Base-by-base conservation (phyloP, 495 filamentous ascomycete species). In the Lasiosphaeriaceae sp. region DNA sequence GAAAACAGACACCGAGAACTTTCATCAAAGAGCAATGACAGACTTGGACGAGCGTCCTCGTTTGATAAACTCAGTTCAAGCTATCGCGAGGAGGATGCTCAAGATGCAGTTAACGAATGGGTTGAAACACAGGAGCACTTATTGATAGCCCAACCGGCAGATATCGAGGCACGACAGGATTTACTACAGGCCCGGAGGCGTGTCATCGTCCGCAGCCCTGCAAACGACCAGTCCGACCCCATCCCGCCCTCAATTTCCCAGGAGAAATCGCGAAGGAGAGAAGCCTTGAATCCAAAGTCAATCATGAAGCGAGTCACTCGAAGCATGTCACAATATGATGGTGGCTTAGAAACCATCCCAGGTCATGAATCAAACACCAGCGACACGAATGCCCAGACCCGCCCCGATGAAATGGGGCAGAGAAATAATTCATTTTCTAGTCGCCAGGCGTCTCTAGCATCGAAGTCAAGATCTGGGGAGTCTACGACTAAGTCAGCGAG, bases 161-260 rank as follows among this genome's bases (percentile, higher is more conserved):
- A 31, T 31, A 31, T 31, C 26, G 26, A 31, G 16, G 23, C 22
- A 24, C 3, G 22, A 2, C 49, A 29, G 47, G n/a, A 2, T 31
- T 24, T 17, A 19, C 34, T 60, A 35, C 48, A 56, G 29, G 49
- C 50, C 19, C 55, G 54, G 9, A 66, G 74, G 41, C 73, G 73
- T 39, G 74, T 76, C 2, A 51, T 66, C 8, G 69, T 78, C 14
- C 64, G 66, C 56, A 74, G 70, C 21, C 75, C 75, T 2, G 62
- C 50, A 39, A 58, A 56, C n/a, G 55, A 63, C 1, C 64, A 70
- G 19, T 26, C 45, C 12, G 45, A 31, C 11, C 60, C 61, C n/a
- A 58, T 34, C 11, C 66, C 71, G 0, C 56, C 67, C 45, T 73
- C 74, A 3, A 48, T 77, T 29, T 63, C 69, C 43, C 65, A 78